Evolutionary conservation across 2,329 filamentous ascomycete genomes (phyloP).

Genomic region (Alternaria conjuncta): DNA sequence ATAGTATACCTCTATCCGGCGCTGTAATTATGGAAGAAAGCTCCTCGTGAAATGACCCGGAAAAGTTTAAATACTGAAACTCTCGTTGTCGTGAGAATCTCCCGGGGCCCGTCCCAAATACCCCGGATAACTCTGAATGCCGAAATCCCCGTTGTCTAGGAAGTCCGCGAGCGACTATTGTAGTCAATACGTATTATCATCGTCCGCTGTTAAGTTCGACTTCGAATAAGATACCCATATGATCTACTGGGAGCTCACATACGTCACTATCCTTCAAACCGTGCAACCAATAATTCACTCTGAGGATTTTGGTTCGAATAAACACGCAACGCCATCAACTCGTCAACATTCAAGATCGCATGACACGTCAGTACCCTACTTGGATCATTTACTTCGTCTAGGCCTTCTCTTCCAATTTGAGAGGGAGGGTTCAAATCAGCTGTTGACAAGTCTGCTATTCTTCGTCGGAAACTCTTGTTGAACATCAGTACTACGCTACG

Average conservation of each 20-base stretch:
- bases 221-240: not conserved
- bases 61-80: not conserved
- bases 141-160: not conserved
- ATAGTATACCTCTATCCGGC: not conserved
- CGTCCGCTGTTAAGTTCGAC: accelerated
- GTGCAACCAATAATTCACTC: no score
- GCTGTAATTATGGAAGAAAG: not conserved
- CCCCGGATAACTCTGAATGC: not conserved
- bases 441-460: not conserved
- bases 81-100: not conserved
- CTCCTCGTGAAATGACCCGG: not conserved
- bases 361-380: not conserved
- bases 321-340: not conserved
- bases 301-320: no score
- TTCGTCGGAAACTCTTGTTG: not conserved
- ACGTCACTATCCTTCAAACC: no score
- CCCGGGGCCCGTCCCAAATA: not conserved
- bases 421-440: not conserved
- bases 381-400: no score
- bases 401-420: no score
- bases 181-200: not conserved
- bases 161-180: not conserved
- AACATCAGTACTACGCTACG: not conserved
- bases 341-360: not conserved
- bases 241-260: not conserved